Evolutionary conservation across 352 stramenopile genomes (phyloP).

Genomic region (Phytopythium helicoides): DNA sequence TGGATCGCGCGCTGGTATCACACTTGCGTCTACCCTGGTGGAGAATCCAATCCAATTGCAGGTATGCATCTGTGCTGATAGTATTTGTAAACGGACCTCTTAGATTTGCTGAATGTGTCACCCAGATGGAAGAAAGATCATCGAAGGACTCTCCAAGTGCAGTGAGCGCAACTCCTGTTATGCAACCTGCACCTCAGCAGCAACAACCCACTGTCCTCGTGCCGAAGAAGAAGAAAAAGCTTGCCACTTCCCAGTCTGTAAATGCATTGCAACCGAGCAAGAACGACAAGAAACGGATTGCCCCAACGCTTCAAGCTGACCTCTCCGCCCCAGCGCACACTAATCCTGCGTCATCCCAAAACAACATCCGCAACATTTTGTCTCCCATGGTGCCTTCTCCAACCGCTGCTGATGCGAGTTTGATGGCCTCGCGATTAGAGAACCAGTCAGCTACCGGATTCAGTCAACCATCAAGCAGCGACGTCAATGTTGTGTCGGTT

Average conservation of each 20-base stretch:
- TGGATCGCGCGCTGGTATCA: constrained; percentile 75
- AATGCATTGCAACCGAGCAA: constrained; percentile 28
- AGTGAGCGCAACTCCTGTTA: constrained; percentile 7
- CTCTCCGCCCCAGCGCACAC: constrained; percentile 10
- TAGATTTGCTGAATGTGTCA: neutral
- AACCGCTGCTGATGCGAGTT: constrained; percentile 40
- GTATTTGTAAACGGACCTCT: neutral
- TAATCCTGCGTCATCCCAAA: constrained; percentile 64
- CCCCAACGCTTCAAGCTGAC: constrained; percentile 38
- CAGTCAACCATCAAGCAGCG: neutral
- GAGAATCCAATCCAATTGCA: constrained; percentile 82
- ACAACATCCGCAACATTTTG: constrained; percentile 81
- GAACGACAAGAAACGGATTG: constrained; percentile 66
- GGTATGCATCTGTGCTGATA: constrained; percentile 18
- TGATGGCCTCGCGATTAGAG: constrained; percentile 60
- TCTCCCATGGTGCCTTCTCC: constrained; percentile 51
- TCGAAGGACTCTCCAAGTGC: constrained; percentile 16
- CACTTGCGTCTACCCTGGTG: constrained; percentile 70
- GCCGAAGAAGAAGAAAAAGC: constrained; percentile 59
- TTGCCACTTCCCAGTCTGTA: constrained; percentile 2
- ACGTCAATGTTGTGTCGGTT: neutral
- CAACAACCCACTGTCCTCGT: constrained; percentile 50
- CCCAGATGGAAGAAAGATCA: constrained; percentile 66
- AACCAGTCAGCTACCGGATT: neutral
- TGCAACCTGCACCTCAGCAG: constrained; percentile 1